These are phyloP conservation scores for Fraxinus paxiana DNA, from an alignment of 305 asterid genomes.

Conservation along the genomic window DNA sequence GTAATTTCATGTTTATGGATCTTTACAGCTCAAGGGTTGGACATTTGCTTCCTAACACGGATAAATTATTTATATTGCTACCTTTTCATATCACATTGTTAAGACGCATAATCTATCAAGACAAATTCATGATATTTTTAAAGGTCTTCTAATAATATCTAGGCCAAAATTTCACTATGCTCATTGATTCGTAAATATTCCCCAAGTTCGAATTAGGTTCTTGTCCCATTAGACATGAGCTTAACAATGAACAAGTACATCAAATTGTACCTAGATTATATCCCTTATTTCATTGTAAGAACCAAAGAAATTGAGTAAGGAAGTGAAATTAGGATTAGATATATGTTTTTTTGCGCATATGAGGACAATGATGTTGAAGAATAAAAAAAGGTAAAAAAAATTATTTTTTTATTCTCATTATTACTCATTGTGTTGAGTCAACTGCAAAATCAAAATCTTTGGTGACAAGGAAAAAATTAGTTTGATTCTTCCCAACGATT, in stretches of 20 bases:
- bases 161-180: not conserved
- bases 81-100: not conserved
- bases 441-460: not conserved
- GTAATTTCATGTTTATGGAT: slow-evolving; percentile 28
- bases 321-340: not conserved
- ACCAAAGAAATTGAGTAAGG: not conserved
- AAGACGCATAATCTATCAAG: not conserved
- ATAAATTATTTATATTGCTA: not conserved
- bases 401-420: not conserved
- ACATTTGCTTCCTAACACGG: not conserved
- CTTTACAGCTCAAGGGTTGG: not conserved
- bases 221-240: not conserved
- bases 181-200: not conserved
- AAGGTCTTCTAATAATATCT: not conserved
- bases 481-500: not conserved
- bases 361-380: not conserved
- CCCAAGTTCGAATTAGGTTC: not conserved
- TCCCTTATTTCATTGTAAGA: not conserved
- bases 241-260: not conserved
- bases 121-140: not conserved
- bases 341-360: not conserved
- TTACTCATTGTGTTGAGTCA: not conserved
- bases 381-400: not conserved
- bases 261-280: not conserved
- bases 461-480: not conserved